Base-by-base conservation (phyloP, 768 basidiomycete species). In the Cyclocybe cylindracea region DNA sequence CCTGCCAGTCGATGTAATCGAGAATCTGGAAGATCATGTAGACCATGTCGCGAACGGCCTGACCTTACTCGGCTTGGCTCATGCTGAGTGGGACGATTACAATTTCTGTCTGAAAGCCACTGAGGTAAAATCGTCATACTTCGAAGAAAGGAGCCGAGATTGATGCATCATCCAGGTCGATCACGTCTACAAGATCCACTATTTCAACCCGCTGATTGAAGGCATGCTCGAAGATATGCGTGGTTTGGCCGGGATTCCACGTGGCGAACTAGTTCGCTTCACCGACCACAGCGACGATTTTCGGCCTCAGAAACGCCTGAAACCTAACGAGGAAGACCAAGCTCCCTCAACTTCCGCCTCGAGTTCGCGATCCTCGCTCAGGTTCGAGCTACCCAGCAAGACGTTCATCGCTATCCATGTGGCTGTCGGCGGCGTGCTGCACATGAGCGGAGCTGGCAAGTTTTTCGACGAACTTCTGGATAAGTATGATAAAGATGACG, bases 401-500 rank as follows among this genome's bases (percentile, higher is more conserved):
- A 16, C 37, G 37, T 38, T 38, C 52, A 43, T 55, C 41, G 56
- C 35, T 7, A 58, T 58, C 24, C 57, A 58, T 39, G 54, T 57
- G 33, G 60, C 53, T 14, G 50, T 57, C n/a, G 54, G 57, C 18
- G 53, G 11, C 39, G 48, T 58, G 39, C 37, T 60, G 49, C 14
- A 59, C 31, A 50, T 41, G 54, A 53, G 56, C 38, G 59, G 49
- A 24, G 56, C 53, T 29, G 60, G 57, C 10, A 48, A 46, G 39
- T 59, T 61, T 41, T 53, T 61, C 31, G 55, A 61, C 36, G 50
- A 52, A 33, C 52, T 57, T 29, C 46, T 57, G 43, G 18, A 46
- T 29, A 44, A 40, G 35, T 54, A 24, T 24, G 24, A 48, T 33
- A 41, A 35, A 29, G 51, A 56, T 35, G 43, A 46, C 10, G 39